Percentiles rank a stretch among this genome's conserved stretches.
Evolutionary conservation across 495 filamentous ascomycete species (phyloP).

Genomic region (Neurospora sublineolata): DNA sequence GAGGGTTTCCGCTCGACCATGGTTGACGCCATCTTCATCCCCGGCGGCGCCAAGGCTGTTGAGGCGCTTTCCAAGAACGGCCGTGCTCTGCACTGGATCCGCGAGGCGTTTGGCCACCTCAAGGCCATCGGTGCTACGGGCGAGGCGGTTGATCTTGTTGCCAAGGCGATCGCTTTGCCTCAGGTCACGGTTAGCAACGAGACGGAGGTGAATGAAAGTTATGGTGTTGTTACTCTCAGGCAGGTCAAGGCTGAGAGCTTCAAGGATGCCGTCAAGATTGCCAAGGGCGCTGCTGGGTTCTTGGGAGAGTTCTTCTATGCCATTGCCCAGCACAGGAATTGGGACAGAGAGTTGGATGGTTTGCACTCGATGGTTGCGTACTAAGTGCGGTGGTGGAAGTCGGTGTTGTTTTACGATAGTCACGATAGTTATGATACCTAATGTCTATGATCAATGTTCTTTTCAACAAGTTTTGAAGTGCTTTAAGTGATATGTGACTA

Average conservation of each 20-base stretch:
- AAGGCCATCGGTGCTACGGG: conserved; percentile 68
- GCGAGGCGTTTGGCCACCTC: conserved; percentile 71
- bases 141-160: conserved; percentile 56
- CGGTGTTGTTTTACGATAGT: background rate
- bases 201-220: conserved; percentile 49
- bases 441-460: background rate
- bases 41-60: conserved; percentile 55
- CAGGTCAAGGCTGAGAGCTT: conserved; percentile 41
- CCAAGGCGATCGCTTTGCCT: conserved; percentile 44
- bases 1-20: conserved; percentile 74
- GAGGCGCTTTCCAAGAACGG: conserved; percentile 55
- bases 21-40: conserved; percentile 75
- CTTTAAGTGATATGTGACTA: background rate
- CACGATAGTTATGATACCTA: background rate
- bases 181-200: conserved; percentile 37
- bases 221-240: conserved; percentile 56
- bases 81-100: conserved; percentile 70
- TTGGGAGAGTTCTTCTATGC: conserved; percentile 51
- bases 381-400: conserved; percentile 5
- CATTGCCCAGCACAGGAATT: conserved; percentile 59
- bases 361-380: conserved; percentile 39
- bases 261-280: conserved; percentile 43
- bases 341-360: conserved; percentile 60
- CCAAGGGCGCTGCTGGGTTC: conserved; percentile 52
- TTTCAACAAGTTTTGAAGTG: background rate